Evolutionary conservation across 805 yeast genomes (phyloP).

Genomic region (Candida glaebosa): DNA sequence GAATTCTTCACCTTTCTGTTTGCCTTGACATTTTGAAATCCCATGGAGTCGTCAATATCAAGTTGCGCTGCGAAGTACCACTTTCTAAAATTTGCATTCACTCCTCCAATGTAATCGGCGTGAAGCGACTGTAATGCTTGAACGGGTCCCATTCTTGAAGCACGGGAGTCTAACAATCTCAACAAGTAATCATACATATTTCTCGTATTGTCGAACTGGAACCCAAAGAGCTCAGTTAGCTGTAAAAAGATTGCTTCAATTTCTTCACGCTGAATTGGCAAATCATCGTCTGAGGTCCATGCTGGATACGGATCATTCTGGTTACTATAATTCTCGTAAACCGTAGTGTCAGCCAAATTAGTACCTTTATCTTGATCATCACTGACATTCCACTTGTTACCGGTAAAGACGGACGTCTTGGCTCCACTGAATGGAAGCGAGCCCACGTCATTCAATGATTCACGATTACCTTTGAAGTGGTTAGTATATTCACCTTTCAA

Average conservation of each 20-base stretch:
- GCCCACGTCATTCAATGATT: slow-evolving; percentile 8
- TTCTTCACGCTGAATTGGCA: slow-evolving; percentile 49
- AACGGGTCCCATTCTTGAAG: slow-evolving; percentile 58
- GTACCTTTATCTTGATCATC: slow-evolving; percentile 22
- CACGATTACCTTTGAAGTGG: slow-evolving; percentile 6
- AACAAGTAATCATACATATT: slow-evolving; percentile 67
- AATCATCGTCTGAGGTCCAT: slow-evolving; percentile 42
- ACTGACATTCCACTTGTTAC: slow-evolving; percentile 40
- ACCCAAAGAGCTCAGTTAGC: slow-evolving; percentile 57
- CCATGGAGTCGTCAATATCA: slow-evolving; percentile 54
- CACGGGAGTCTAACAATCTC: slow-evolving; percentile 62
- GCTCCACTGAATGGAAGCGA: slow-evolving; percentile 34
- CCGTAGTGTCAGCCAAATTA: slow-evolving; percentile 34
- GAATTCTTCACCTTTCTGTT: slow-evolving; percentile 21
- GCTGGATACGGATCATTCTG: slow-evolving; percentile 52
- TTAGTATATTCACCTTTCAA: slow-evolving; percentile 4
- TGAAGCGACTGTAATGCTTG: slow-evolving; percentile 60
- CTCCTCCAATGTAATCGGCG: slow-evolving; percentile 74
- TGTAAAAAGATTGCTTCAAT: slow-evolving; percentile 56
- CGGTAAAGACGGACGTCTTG: slow-evolving; percentile 40
- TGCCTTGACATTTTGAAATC: slow-evolving; percentile 26
- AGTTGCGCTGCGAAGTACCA: slow-evolving; percentile 78
- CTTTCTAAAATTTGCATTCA: slow-evolving; percentile 61
- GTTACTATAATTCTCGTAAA: slow-evolving; percentile 41
- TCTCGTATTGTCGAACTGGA: slow-evolving; percentile 60